Base-by-base conservation (phyloP, 2,329 filamentous ascomycete species). In the Paraphoma chrysanthemicola region DNA sequence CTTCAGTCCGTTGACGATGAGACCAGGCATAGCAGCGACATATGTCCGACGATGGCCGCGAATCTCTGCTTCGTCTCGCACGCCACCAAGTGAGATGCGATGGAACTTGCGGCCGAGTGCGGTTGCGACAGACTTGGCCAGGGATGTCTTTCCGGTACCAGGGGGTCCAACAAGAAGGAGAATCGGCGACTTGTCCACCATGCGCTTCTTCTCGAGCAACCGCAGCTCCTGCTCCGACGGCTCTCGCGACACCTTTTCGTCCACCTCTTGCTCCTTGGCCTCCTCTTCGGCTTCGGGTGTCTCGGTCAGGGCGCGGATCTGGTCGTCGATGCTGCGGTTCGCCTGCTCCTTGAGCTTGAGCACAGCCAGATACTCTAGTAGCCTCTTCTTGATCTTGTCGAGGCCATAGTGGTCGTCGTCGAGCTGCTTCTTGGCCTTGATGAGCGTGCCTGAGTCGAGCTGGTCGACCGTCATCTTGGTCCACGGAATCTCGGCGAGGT, bases 11-110 rank as follows among this genome's bases (percentile, higher is more conserved):
- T 93, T 93, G 30, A 98, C 93, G 56, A 99, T 90, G 53, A 98
- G 83, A 51, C 95, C 95, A 9, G 95, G 95, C 94, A 99, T 97
- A n/a, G 95, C 95, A 18, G 95, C 95, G 56, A 99, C 95, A 72
- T 99, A 99, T 0, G 95, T 99, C 66, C 95, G 86, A 53, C 95
- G 86, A 77, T 99, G 95, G 9, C 95, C 95, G 57, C 95, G 87
- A 57, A 99, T 98, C 79, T 99, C 95, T 14, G 95, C 95, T 77
- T 99, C 95, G 70, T 99, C 95, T 52, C 95, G 85, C 3, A 99
- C 94, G 66, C 95, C 95, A 58, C 95, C 95, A 4, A 99, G 88
- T 3, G 95, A 98, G 68, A 99, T 97, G 44, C 95, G 88, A 77
- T 99, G 94, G 77, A 99, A 99, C 76, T 97, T 96, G 62, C 95